These are phyloP conservation scores for Raffaelea ambrosiae DNA, from an alignment of 2,329 filamentous ascomycete genomes.

Conservation along the genomic window DNA sequence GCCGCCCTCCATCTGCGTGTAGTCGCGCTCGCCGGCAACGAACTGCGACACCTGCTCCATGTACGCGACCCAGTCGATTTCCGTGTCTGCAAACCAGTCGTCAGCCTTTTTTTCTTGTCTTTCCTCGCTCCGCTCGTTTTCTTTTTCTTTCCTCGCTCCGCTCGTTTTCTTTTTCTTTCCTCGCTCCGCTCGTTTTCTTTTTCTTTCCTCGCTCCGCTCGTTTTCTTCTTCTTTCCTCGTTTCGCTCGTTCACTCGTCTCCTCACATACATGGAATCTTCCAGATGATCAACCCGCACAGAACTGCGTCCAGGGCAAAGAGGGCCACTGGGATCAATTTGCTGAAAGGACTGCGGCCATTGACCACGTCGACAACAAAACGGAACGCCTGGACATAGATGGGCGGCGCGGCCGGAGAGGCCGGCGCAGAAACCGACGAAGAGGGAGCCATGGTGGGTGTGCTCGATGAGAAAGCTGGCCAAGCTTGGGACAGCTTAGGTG, in stretches of 20 bases:
- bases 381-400: conserved; percentile 17
- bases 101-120: no score
- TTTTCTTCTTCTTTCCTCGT: no score
- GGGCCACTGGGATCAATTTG: conserved; percentile 43
- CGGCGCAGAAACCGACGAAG: neutral
- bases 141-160: no score
- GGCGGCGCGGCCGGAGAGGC: conserved; percentile 2
- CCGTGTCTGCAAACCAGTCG: conserved; percentile 57
- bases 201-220: no score
- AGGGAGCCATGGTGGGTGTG: no score
- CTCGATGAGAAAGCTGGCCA: no score
- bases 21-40: conserved; percentile 78
- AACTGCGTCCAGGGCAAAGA: conserved; percentile 61
- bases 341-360: conserved; percentile 42
- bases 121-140: no score
- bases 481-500: no score
- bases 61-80: conserved; percentile 96
- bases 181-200: no score
- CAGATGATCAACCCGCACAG: conserved; percentile 69
- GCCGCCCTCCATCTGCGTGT: conserved; percentile 72
- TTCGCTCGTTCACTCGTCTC: no score
- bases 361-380: conserved; percentile 31
- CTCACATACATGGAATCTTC: conserved; percentile 69
- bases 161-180: no score
- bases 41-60: conserved; percentile 87